Conservation (phyloP, 106 monocot species). For the Dendrobium chrysotoxum region DNA sequence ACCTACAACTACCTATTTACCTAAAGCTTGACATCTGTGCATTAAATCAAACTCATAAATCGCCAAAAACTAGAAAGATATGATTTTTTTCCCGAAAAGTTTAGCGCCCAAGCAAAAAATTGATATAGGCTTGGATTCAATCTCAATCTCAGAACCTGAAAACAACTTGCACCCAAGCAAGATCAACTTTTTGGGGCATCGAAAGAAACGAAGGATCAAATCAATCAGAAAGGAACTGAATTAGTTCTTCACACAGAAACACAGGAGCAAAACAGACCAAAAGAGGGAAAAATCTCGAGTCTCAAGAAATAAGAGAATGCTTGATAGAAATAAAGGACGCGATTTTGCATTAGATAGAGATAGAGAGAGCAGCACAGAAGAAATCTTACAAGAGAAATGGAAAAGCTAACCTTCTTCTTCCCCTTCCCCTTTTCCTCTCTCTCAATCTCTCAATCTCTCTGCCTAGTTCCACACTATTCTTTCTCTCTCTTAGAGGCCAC, state of each 20-base stretch:
- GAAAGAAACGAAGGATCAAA: not conserved
- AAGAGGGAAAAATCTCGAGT: not conserved
- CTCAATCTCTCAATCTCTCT: not conserved
- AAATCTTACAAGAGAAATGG: not conserved
- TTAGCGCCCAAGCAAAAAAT: no score
- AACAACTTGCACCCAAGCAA: not conserved
- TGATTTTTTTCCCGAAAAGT: no score
- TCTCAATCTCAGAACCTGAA: no score
- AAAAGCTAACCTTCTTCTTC: not conserved
- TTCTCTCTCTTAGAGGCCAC: not conserved
- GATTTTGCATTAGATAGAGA: not conserved
- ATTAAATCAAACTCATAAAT: not conserved
- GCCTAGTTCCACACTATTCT: not conserved
- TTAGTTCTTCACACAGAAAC: not conserved
- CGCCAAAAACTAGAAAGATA: not conserved
- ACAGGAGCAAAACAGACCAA: not conserved
- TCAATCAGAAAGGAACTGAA: not conserved
- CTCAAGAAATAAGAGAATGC: not conserved
- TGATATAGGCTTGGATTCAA: no score
- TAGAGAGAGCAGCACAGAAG: not conserved
- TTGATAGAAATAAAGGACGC: conserved; percentile 1
- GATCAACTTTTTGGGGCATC: not conserved
- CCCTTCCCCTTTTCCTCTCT: not conserved
- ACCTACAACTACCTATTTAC: not conserved
- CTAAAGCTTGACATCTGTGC: not conserved